Base-by-base conservation (phyloP, 805 yeast genomes). In the Naumovozyma dairenensis region DNA sequence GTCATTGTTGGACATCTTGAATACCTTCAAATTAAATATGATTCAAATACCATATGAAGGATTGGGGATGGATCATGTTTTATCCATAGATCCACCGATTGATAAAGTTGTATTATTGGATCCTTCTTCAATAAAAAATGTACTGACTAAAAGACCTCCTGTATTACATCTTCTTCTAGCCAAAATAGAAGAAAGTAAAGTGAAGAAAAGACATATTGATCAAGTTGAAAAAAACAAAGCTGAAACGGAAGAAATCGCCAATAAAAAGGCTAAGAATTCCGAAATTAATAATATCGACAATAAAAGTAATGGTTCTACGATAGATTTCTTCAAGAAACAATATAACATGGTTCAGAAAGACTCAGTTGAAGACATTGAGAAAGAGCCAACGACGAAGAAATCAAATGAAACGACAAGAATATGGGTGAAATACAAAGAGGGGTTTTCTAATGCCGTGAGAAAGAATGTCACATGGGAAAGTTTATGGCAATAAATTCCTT, bases 351-450 rank as follows among this genome's bases (percentile, higher is more conserved):
- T 38, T 16, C 39, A 35, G 10, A 31, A 28, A 9, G 30, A 24
- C 2, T 22, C 31, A 1, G 10, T 12, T 14, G 14, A 16, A 12
- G 20, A 7, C n/a, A 13, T n/a, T 16, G 2, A 15, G 6, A n/a
- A 13, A n/a, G 19, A 10, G 5, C n/a, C n/a, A n/a, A n/a, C n/a
- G n/a, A n/a, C 29, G 5, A n/a, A 15, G 9, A 38, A 26, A 13
- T 5, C 14, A 6, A 10, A 31, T 18, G 38, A 35, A 16, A 19
- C 29, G 19, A 15, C 29, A 49, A 33, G 42, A 48, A 67, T 75
- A 29, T 86, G 96, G 96, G 82, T 86, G n/a, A 84, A 80, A 50
- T 85, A 78, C 51, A 81, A 80, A 42, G 96, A 86, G 58, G 96
- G 96, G 1, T 86, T 80, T 49, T 81, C 94, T 4, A 80, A 84